Conservation (phyloP, 1,284 basidiomycete species). For the Kalmanozyma brasiliensis region DNA sequence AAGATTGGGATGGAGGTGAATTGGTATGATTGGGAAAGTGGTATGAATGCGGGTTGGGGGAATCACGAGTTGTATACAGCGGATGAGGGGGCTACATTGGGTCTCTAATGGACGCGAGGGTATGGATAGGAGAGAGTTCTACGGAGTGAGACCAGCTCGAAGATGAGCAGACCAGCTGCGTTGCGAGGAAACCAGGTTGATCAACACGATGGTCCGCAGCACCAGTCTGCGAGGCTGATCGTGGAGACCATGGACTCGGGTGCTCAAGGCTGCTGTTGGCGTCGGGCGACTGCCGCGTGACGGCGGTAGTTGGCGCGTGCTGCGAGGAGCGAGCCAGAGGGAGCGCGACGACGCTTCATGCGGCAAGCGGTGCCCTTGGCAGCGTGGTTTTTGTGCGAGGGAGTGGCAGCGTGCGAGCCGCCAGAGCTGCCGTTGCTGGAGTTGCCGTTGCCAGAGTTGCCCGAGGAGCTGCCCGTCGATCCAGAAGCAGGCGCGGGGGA, state of each 20-base stretch:
- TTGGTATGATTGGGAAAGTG: too few species aligned
- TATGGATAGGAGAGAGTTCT: not conserved
- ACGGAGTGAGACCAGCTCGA: constrained; percentile 1
- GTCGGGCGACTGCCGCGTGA: constrained; percentile 10
- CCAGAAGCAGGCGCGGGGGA: constrained; percentile 3
- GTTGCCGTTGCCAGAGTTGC: not conserved
- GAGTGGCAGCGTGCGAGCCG: not conserved
- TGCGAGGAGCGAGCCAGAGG: constrained; percentile 17
- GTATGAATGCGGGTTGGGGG: not conserved
- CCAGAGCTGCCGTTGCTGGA: not conserved
- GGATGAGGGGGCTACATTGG: too few species aligned
- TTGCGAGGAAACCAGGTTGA: not conserved
- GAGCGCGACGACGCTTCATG: constrained; percentile 26
- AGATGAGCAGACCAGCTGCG: constrained; percentile 7
- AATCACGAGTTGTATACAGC: too few species aligned
- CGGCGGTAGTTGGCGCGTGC: constrained; percentile 24
- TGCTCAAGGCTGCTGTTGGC: constrained; percentile 5
- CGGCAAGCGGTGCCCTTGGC: constrained; percentile 14
- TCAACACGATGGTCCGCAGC: constrained; percentile 4
- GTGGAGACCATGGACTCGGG: not conserved
- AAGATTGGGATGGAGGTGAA: too few species aligned
- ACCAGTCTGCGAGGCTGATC: constrained; percentile 6
- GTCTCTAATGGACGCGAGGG: not conserved
- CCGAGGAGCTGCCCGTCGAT: constrained; percentile 6
- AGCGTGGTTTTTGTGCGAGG: constrained; percentile 14